These are phyloP conservation scores for Endothia cerciana DNA, from an alignment of 2,329 filamentous ascomycete genomes.

Conservation along the genomic window DNA sequence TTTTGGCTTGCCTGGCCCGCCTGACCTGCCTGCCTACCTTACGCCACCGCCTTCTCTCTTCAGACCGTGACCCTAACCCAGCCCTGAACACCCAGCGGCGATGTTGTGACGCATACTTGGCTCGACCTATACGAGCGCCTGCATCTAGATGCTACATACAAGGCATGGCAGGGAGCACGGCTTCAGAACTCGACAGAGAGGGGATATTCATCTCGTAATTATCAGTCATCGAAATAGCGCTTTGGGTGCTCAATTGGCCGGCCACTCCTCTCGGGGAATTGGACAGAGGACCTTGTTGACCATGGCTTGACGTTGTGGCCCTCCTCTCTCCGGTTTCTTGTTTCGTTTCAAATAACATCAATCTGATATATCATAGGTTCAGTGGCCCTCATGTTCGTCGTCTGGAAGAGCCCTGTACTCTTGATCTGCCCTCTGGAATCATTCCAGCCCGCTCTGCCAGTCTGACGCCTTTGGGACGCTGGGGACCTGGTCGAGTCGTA, in stretches of 20 bases:
- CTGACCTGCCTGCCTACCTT: neutral
- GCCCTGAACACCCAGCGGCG: neutral
- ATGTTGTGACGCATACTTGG: neutral
- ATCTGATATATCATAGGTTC: neutral
- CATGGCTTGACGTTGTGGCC: neutral
- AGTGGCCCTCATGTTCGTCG: neutral
- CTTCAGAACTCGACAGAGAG: neutral
- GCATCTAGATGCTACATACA: neutral
- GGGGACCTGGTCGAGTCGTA: neutral
- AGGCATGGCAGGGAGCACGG: neutral
- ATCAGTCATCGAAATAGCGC: slow-evolving; percentile 11
- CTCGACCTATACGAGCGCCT: neutral
- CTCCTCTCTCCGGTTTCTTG: neutral
- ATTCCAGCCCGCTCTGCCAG: neutral
- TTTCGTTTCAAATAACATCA: neutral
- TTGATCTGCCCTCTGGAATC: neutral
- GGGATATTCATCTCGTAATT: slow-evolving; percentile 11
- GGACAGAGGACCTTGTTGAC: neutral
- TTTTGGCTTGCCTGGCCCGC: slow-evolving; percentile 7
- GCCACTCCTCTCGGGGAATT: neutral
- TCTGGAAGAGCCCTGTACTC: neutral
- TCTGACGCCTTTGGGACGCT: neutral
- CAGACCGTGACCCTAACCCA: neutral
- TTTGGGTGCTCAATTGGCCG: neutral
- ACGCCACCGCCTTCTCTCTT: slow-evolving; percentile 1